phyloP scores from a whole-genome alignment of 768 basidiomycete species.

The Tylopilus cervinicoccineus region DNA sequence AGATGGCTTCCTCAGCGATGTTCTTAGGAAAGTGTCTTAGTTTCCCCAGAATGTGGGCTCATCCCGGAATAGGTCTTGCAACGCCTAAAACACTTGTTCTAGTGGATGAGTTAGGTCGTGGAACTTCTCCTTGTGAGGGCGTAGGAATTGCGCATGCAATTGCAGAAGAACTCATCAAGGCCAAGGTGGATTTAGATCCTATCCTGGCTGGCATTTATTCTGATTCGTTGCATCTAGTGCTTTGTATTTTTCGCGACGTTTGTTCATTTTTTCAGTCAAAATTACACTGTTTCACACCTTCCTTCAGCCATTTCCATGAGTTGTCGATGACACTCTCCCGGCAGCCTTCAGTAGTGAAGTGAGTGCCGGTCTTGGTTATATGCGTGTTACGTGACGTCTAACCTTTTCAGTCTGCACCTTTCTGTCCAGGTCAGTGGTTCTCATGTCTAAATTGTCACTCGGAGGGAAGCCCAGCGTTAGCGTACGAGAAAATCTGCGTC shows the following conservation, averaged over 20 bases:
- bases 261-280: conserved; percentile 14
- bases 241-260: conserved; percentile 93
- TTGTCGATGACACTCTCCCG: conserved; percentile 70
- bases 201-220: not conserved
- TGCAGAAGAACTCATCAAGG: conserved; percentile 67
- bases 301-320: conserved; percentile 71
- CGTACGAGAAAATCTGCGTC: conserved; percentile 48
- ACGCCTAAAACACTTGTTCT: conserved; percentile 69
- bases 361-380: conserved; percentile 21
- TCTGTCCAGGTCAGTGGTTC: conserved; percentile 59
- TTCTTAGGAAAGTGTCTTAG: conserved; percentile 57
- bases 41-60: not conserved
- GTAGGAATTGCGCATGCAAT: conserved; percentile 83
- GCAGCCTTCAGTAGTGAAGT: conserved; percentile 82
- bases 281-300: not conserved
- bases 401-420: conserved; percentile 62
- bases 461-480: conserved; percentile 31
- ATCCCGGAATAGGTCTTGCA: conserved; percentile 52
- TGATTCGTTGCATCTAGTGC: conserved; percentile 40
- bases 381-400: not conserved
- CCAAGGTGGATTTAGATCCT: conserved; percentile 50
- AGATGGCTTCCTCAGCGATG: conserved; percentile 92
- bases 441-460: not conserved
- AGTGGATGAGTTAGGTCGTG: conserved; percentile 91
- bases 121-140: conserved; percentile 82